Conservation (phyloP, 2,329 filamentous ascomycete genomes). For the Arachnopeziza araneosa region DNA sequence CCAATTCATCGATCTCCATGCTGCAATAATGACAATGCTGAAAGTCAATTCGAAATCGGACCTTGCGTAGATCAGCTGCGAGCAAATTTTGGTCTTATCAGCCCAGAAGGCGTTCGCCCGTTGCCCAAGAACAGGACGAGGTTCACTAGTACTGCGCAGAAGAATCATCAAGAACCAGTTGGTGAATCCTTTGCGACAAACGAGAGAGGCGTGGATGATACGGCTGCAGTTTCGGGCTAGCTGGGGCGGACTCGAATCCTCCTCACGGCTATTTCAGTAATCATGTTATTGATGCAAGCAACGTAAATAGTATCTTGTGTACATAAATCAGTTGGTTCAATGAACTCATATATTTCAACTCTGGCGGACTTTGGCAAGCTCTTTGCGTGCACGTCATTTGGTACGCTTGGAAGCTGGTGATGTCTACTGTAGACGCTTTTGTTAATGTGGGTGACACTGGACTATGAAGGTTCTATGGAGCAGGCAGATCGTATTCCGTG, state of each 20-base stretch:
- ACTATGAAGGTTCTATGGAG: no score
- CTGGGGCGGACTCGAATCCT: neutral
- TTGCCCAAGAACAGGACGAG: neutral
- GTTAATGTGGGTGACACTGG: no score
- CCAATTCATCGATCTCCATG: slow-evolving; percentile 73
- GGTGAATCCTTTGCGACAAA: neutral
- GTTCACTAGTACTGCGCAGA: neutral
- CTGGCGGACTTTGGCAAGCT: no score
- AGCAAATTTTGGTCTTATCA: slow-evolving; percentile 12
- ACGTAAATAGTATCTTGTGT: neutral
- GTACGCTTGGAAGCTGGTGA: no score
- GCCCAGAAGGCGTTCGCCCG: neutral
- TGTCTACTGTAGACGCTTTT: no score
- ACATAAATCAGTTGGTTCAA: no score
- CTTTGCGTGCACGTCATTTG: no score
- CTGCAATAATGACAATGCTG: slow-evolving; percentile 56
- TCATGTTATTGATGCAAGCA: neutral
- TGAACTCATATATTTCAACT: no score
- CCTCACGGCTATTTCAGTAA: neutral
- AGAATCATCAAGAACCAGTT: neutral
- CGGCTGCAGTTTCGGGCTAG: neutral
- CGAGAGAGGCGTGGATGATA: neutral
- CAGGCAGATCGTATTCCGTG: no score
- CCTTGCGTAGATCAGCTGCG: slow-evolving; percentile 53
- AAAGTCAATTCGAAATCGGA: slow-evolving; percentile 65